Percentiles rank a stretch among this genome's conserved stretches.
phyloP scores from a whole-genome alignment of 2,329 filamentous ascomycete genomes.

The Chrysoporthe puriensis region DNA sequence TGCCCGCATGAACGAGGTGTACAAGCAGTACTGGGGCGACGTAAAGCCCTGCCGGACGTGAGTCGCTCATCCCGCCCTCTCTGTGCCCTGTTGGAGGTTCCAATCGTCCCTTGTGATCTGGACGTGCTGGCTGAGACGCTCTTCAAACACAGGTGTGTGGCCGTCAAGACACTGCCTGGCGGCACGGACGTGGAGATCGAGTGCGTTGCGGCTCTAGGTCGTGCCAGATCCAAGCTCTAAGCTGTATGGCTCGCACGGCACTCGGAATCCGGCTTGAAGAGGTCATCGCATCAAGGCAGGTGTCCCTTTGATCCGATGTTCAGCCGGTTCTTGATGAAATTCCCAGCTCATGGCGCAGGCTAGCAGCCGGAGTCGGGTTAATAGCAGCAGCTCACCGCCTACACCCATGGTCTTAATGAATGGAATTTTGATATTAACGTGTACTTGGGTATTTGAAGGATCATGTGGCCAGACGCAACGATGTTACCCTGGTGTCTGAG shows the following conservation, averaged over 20 bases:
- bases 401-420: too few species aligned
- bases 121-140: neutral
- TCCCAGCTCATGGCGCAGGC: too few species aligned
- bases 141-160: slow-evolving; percentile 36
- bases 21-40: slow-evolving; percentile 68
- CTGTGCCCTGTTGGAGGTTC: neutral
- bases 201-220: slow-evolving; percentile 39
- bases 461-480: neutral
- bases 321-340: too few species aligned
- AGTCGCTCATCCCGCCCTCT: slow-evolving; percentile 27
- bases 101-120: neutral
- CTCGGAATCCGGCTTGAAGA: neutral
- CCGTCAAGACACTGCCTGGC: slow-evolving; percentile 41
- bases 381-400: too few species aligned
- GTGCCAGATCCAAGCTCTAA: slow-evolving; percentile 3
- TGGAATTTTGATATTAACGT: too few species aligned
- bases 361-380: too few species aligned
- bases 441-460: too few species aligned
- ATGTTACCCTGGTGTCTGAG: too few species aligned
- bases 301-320: too few species aligned
- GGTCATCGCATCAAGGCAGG: too few species aligned
- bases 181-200: slow-evolving; percentile 42
- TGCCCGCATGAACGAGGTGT: slow-evolving; percentile 74
- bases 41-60: slow-evolving; percentile 51
- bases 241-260: too few species aligned